Evolutionary conservation across 257 asterid species (phyloP).

Genomic region (Handroanthus guayacan): DNA sequence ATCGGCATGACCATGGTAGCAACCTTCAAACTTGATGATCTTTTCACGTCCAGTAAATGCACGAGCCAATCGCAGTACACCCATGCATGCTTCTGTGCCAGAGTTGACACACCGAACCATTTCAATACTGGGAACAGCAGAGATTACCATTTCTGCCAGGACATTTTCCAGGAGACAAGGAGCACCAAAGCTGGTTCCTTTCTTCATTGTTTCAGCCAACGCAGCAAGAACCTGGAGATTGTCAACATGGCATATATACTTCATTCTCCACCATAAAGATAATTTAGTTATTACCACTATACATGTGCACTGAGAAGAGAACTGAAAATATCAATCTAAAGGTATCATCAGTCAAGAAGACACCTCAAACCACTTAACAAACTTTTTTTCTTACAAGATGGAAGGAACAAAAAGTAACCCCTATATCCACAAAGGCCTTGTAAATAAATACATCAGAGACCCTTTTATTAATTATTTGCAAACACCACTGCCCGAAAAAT

Average conservation of each 20-base stretch:
- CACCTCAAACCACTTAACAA: not conserved
- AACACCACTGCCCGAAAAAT: not conserved
- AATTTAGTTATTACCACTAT: slow-evolving; percentile 2
- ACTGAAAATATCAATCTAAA: not conserved
- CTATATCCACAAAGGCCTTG: not conserved
- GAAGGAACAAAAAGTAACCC: not conserved
- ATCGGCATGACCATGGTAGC: slow-evolving; percentile 99
- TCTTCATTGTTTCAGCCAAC: slow-evolving; percentile 93
- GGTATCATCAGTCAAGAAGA: slow-evolving; percentile 1
- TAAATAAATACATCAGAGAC: not conserved
- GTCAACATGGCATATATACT: slow-evolving; percentile 12
- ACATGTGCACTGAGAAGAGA: not conserved
- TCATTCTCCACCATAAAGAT: slow-evolving; percentile 1
- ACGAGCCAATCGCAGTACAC: slow-evolving; percentile 91
- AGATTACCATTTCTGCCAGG: slow-evolving; percentile 92
- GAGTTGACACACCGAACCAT: slow-evolving; percentile 99
- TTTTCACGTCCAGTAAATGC: slow-evolving; percentile 88
- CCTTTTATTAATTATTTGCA: not conserved
- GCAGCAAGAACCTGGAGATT: slow-evolving; percentile 82
- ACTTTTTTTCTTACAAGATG: slow-evolving; percentile 3
- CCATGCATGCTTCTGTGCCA: slow-evolving; percentile 99
- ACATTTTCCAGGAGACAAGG: slow-evolving; percentile 95
- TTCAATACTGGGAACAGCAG: slow-evolving; percentile 96
- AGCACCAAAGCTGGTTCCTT: slow-evolving; percentile 99
- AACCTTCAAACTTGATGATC: slow-evolving; percentile 94